Base-by-base conservation (phyloP, 805 yeast species). In the Metschnikowia henanensis region DNA sequence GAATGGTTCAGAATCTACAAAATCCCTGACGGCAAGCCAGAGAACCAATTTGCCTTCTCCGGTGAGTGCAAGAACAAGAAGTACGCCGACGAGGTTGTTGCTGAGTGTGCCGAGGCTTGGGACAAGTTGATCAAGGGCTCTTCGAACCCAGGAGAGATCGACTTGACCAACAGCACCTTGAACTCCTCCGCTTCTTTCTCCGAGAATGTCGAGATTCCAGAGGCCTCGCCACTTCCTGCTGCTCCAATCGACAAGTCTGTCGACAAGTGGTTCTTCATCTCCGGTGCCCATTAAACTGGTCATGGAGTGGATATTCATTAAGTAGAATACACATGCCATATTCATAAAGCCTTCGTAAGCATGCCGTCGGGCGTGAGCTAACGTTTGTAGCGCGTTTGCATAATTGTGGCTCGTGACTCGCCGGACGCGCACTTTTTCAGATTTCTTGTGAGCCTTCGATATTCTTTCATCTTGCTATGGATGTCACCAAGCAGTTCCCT, bases 201-300 rank as follows among this genome's bases (percentile, higher is more conserved):
- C 35, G 74, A 54, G 37, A 46, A 57, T 40, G 63, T 77, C 43
- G 75, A 69, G 45, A 64, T 88, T 46, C 95, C 97, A 57, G 77
- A 79, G 46, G 95, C 87, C 59, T 59, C 79, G 57, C 80, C 85
- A 54, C 68, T 73, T 55, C 79, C 91, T 52, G 90, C 91, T 65
- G 97, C 95, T 52, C 95, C 97, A 70, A 88, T 94, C 68, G 99
- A 92, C 77, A 81, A 87, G 73, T 88, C 97, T 44, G 75, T 92
- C 66, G 98, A 92, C 80, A 92, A 92, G 76, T 92, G 99, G 99
- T 92, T 94, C 81, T 92, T 82, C 83, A 92, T 92, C 65, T 88
- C 92, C 48, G 94, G 92, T 73, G 83, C 86, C 51, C 75, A 71
- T 57, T 71, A 68, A 59, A n/a, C 16, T n/a, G 4, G 9, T 28